Conservation (phyloP, 2,329 filamentous ascomycete species). For the Capronia coronata region DNA sequence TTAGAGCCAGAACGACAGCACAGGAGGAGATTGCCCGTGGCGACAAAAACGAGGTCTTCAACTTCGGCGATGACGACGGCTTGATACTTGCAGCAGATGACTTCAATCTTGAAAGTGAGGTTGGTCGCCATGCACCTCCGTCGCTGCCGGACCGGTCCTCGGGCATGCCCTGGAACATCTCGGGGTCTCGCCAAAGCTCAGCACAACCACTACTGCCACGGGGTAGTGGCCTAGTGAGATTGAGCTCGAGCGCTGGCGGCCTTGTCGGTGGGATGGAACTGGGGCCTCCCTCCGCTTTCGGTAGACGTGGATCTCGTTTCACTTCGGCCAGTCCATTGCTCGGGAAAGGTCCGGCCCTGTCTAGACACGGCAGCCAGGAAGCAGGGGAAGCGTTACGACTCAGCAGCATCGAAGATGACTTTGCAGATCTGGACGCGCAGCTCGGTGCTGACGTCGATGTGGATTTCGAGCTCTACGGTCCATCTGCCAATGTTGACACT, state of each 20-base stretch:
- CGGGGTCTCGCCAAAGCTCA: slow-evolving; percentile 47
- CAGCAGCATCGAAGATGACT: slow-evolving; percentile 24
- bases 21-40: slow-evolving; percentile 33
- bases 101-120: slow-evolving; percentile 43
- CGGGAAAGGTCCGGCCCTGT: slow-evolving; percentile 23
- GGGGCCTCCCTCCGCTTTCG: slow-evolving; percentile 29
- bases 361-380: slow-evolving; percentile 28
- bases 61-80: slow-evolving; percentile 31
- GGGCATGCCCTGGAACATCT: slow-evolving; percentile 64
- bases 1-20: slow-evolving; percentile 34
- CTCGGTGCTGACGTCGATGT: slow-evolving; percentile 28
- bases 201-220: slow-evolving; percentile 34
- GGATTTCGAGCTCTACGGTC: slow-evolving; percentile 42
- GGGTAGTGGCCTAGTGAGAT: slow-evolving; percentile 29
- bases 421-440: slow-evolving; percentile 33
- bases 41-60: slow-evolving; percentile 15
- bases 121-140: slow-evolving; percentile 61
- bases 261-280: slow-evolving; percentile 26
- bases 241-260: slow-evolving; percentile 34
- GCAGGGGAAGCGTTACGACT: slow-evolving; percentile 8
- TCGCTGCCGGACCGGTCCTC: slow-evolving; percentile 62
- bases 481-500: slow-evolving; percentile 43
- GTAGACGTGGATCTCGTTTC: slow-evolving; percentile 46
- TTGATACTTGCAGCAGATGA: slow-evolving; percentile 39
- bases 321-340: slow-evolving; percentile 57